Evolutionary conservation across 1,139 yeast genomes (phyloP).

Genomic region (Spathaspora jeffriesii): DNA sequence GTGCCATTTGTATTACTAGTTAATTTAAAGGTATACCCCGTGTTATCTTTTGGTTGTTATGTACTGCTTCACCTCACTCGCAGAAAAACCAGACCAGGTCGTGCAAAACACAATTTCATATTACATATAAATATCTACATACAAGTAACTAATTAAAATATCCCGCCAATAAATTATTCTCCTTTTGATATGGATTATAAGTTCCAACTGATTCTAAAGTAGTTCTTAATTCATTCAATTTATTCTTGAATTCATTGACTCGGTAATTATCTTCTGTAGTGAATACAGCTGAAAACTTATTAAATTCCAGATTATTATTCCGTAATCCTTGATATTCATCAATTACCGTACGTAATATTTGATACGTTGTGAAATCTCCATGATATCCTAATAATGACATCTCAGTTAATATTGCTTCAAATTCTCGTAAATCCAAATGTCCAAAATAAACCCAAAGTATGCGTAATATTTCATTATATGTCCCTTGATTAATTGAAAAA

Average conservation of each 20-base stretch:
- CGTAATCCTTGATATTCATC: conserved; percentile 36
- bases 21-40: conserved; percentile 6
- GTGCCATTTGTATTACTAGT: conserved; percentile 19
- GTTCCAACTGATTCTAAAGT: not conserved
- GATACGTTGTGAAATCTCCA: conserved; percentile 38
- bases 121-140: conserved; percentile 6
- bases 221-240: not conserved
- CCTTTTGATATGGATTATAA: conserved; percentile 9
- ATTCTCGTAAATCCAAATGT: conserved; percentile 32
- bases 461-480: conserved; percentile 41
- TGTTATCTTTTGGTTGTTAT: not conserved
- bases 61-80: conserved; percentile 17
- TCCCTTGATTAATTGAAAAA: conserved; percentile 40
- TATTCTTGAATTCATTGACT: not conserved
- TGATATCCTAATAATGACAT: conserved; percentile 45
- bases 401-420: conserved; percentile 36
- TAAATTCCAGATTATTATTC: conserved; percentile 8
- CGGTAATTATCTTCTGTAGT: not conserved
- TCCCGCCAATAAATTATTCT: not conserved
- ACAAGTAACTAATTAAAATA: not conserved
- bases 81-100: not conserved
- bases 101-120: conserved; percentile 7
- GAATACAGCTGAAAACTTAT: not conserved
- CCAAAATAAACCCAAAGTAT: conserved; percentile 42
- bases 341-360: conserved; percentile 36